Conservation (phyloP, 768 basidiomycete species). For the Xerocomellus dryophilus region DNA sequence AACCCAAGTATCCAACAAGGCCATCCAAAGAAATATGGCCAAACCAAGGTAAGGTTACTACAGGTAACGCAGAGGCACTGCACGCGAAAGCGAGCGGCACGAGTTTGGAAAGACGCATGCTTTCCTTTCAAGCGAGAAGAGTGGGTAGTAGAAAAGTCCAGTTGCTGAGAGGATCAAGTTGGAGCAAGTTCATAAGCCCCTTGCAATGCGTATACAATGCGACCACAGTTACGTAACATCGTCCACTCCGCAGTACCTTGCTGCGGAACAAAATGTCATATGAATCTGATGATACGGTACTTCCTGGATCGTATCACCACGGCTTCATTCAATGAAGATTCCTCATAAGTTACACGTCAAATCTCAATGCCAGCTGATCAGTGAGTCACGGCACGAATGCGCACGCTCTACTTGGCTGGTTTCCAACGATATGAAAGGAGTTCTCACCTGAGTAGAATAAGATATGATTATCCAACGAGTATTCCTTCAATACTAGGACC, state of each 20-base stretch:
- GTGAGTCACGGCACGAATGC: background rate
- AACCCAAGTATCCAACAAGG: conserved; percentile 6
- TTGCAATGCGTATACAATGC: background rate
- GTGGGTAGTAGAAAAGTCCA: background rate
- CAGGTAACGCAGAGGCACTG: conserved; percentile 17
- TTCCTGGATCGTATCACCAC: background rate
- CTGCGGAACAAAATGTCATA: conserved; percentile 1
- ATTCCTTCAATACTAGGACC: background rate
- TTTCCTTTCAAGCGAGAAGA: background rate
- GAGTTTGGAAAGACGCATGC: conserved; percentile 16
- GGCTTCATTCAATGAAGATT: background rate
- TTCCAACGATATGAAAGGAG: background rate
- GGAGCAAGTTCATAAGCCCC: background rate
- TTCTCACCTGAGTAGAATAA: background rate
- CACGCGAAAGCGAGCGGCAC: conserved; percentile 11
- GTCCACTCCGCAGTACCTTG: conserved; percentile 6
- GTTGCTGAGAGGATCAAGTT: background rate
- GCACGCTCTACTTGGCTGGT: background rate
- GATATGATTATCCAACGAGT: background rate
- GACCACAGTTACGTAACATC: background rate
- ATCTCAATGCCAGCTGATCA: background rate
- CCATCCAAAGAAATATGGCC: conserved; percentile 18
- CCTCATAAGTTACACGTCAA: background rate
- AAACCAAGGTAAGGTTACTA: conserved; percentile 23
- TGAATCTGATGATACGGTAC: background rate